A percentile compares a stretch with the other conserved stretches of the same genome.
phyloP scores from a whole-genome alignment of 345 rosid genomes.

The Aurinia saxatilis region DNA sequence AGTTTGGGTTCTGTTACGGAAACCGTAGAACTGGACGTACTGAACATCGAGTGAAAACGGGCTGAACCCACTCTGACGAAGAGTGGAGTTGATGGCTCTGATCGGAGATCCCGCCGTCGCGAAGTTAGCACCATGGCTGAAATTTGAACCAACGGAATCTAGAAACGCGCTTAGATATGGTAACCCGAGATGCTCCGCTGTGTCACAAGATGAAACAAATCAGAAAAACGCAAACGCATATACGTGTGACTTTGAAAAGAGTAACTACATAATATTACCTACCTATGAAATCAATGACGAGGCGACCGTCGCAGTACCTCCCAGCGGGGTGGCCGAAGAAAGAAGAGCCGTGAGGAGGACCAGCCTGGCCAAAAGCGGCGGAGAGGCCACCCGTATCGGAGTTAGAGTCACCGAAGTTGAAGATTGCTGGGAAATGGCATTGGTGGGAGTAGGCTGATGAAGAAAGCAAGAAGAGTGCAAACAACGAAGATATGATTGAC shows the following conservation, averaged over 20 bases:
- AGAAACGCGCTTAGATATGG: conserved; percentile 73
- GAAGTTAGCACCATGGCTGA: conserved; percentile 79
- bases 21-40: conserved; percentile 42
- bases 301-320: conserved; percentile 81
- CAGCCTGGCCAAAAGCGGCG: conserved; percentile 73
- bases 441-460: not conserved
- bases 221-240: not conserved
- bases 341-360: conserved; percentile 60
- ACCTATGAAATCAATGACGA: conserved; percentile 84
- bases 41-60: conserved; percentile 81
- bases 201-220: not conserved
- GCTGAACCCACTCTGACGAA: conserved; percentile 68
- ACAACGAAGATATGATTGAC: conserved; percentile 16
- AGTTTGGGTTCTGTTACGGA: conserved; percentile 51
- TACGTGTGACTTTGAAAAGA: not conserved
- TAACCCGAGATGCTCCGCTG: conserved; percentile 54
- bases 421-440: conserved; percentile 65
- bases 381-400: conserved; percentile 93
- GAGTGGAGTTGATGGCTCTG: conserved; percentile 64
- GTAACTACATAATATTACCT: conserved; percentile 10
- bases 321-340: conserved; percentile 73
- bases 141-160: conserved; percentile 72
- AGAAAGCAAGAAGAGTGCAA: conserved; percentile 14
- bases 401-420: conserved; percentile 92
- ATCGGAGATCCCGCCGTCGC: conserved; percentile 92